Evolutionary conservation across 345 rosid genomes (phyloP), one percentile per base, ranked within the genome.

Genomic region (Ailanthus altissimus): DNA sequence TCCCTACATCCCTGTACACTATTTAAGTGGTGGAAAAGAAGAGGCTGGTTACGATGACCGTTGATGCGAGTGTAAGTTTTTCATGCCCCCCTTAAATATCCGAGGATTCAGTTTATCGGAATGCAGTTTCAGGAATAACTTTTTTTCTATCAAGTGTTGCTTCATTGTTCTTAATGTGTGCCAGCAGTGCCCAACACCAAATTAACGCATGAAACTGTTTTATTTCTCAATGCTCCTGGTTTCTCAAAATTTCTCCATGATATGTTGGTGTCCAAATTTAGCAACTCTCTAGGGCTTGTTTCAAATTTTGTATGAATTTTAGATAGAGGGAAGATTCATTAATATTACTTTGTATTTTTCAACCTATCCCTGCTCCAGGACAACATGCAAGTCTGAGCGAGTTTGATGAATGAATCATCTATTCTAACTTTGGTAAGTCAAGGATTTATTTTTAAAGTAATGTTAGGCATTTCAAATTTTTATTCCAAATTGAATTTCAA

Each of bases 51-150:
- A 10, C 5, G 6, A 45, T 16, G 53, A 66, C 61, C 15, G 60
- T 38, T 67, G 74, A 75, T 53, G 67, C 60, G 9, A 9, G 59
- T 61, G 46, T 60, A 75, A 20, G 54, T 26, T 60, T 46, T 45
- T 25, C 70, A 14, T 45, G 46, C 56, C 6, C 53, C 53, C 61
- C 67, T 21, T 53, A 11, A 1, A 13, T 59, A 61, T 64, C 45
- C 21, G 49, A 38, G 36, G 63, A 64, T 53, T 45, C 54, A 32
- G 54, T 68, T 49, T 9, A 69, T 23, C 73, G 71, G 65, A 67
- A 67, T 78, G 14, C 63, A 65, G 67, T 32, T 62, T 53, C 18
- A 47, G 69, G 51, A 67, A n/a, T 61, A 16, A 46, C 69, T 18
- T 49, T 12, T 32, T 61, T n/a, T 43, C 25, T 43, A 8, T 56